These are phyloP conservation scores for Lactarius hatsudake DNA, from an alignment of 768 basidiomycete species.

Conservation along the genomic window DNA sequence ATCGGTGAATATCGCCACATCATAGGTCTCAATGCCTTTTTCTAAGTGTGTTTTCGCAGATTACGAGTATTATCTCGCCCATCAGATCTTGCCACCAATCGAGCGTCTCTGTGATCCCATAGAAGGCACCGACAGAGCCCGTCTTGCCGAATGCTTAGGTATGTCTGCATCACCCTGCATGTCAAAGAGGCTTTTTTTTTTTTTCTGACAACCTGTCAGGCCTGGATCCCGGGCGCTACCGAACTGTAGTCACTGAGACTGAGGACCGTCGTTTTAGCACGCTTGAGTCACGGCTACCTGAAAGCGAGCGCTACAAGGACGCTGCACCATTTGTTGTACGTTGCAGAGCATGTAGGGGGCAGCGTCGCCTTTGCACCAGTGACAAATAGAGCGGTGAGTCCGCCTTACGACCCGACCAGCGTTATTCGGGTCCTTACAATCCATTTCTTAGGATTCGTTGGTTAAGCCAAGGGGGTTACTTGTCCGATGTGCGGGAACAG, in stretches of 20 bases:
- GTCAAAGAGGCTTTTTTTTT: neutral
- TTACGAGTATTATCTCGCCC: conserved; percentile 85
- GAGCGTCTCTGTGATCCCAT: conserved; percentile 95
- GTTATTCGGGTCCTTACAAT: neutral
- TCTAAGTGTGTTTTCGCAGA: conserved; percentile 45
- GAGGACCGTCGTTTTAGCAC: conserved; percentile 72
- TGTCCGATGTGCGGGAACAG: conserved; percentile 66
- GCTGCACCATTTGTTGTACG: conserved; percentile 66
- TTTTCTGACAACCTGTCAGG: conserved; percentile 38
- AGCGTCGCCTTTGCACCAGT: conserved; percentile 57
- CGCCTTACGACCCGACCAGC: neutral
- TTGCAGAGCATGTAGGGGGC: conserved; percentile 72
- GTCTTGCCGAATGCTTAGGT: conserved; percentile 96
- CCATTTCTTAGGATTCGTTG: conserved; percentile 54
- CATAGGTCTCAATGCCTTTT: conserved; percentile 7
- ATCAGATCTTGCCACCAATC: conserved; percentile 92
- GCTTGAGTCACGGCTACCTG: conserved; percentile 87
- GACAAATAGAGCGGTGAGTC: conserved; percentile 53
- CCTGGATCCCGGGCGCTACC: conserved; percentile 58
- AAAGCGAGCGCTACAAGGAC: conserved; percentile 83
- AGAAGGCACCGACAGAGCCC: conserved; percentile 88
- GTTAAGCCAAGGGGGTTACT: conserved; percentile 59
- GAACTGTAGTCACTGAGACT: conserved; percentile 36
- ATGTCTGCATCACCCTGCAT: conserved; percentile 25
- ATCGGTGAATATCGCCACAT: conserved; percentile 55